A percentile compares a stretch with the other conserved stretches of the same genome.
Conservation (phyloP, 2,329 filamentous ascomycete species). For the Ophiosphaerella korrae region DNA sequence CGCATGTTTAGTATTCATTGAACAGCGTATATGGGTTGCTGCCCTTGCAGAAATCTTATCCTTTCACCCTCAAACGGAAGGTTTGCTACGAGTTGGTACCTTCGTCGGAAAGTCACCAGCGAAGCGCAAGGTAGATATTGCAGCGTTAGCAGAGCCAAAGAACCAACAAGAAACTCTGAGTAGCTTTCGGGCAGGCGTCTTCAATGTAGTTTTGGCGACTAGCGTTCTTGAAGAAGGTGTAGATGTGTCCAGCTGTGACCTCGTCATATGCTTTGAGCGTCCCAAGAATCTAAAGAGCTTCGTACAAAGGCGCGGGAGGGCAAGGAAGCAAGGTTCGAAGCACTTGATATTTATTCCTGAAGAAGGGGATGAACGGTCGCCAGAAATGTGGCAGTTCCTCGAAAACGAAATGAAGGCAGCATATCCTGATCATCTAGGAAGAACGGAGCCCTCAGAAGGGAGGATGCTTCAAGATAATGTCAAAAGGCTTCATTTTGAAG, state of each 20-base stretch:
- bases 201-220: constrained; percentile 64
- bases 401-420: constrained; percentile 74
- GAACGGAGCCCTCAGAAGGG: constrained; percentile 52
- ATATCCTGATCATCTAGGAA: constrained; percentile 69
- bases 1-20: constrained; percentile 54
- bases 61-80: constrained; percentile 33
- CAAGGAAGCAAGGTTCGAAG: constrained; percentile 62
- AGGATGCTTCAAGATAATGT: constrained; percentile 57
- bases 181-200: constrained; percentile 58
- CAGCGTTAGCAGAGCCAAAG: constrained; percentile 54
- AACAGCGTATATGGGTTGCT: constrained; percentile 52
- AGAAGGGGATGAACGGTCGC: constrained; percentile 28
- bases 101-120: constrained; percentile 59
- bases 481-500: constrained; percentile 31
- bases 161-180: constrained; percentile 58
- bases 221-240: constrained; percentile 66
- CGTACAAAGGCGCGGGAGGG: constrained; percentile 68
- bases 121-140: constrained; percentile 54
- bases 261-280: constrained; percentile 68
- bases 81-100: constrained; percentile 50
- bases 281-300: constrained; percentile 68
- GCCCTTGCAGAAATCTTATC: constrained; percentile 48
- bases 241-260: constrained; percentile 66
- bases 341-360: constrained; percentile 59
- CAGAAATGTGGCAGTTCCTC: constrained; percentile 65